phyloP scores from a whole-genome alignment of 2,329 filamentous ascomycete genomes.

The Fusarium sp. region DNA sequence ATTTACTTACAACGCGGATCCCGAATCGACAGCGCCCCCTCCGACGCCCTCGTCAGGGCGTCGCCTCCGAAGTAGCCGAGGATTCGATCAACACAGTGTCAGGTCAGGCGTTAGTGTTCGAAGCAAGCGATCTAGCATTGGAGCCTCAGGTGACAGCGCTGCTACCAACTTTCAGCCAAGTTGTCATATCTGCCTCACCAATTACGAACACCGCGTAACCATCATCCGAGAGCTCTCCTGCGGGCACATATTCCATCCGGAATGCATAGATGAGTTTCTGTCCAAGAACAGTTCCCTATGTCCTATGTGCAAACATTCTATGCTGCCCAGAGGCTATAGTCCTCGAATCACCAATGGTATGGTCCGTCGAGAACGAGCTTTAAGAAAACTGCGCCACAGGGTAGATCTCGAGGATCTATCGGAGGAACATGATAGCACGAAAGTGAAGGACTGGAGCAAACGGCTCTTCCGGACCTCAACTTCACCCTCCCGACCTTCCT shows the following conservation, averaged over 20 bases:
- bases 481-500: constrained; percentile 29
- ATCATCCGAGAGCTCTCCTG: constrained; percentile 89
- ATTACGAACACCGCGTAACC: constrained; percentile 77
- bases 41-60: constrained; percentile 55
- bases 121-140: constrained; percentile 57
- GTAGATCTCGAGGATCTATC: constrained; percentile 59
- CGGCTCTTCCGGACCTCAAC: constrained; percentile 52
- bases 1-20: constrained; percentile 78
- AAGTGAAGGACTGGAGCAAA: constrained; percentile 55
- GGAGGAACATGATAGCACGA: constrained; percentile 52
- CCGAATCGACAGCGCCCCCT: constrained; percentile 56
- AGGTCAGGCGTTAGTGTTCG: constrained; percentile 51
- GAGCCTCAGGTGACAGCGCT: constrained; percentile 53
- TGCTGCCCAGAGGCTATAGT: constrained; percentile 77
- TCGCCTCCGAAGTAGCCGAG: constrained; percentile 50
- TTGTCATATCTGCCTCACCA: constrained; percentile 91
- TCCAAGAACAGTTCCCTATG: constrained; percentile 85
- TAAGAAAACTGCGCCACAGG: constrained; percentile 71
- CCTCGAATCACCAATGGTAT: constrained; percentile 85
- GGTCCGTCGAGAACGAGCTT: constrained; percentile 82
- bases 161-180: constrained; percentile 78
- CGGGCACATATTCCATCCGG: constrained; percentile 91
- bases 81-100: constrained; percentile 49
- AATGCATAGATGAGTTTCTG: constrained; percentile 90
- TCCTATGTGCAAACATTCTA: constrained; percentile 88